Conservation (phyloP, 2,329 filamentous ascomycete genomes). For the Paraconiothyrium brasiliense region DNA sequence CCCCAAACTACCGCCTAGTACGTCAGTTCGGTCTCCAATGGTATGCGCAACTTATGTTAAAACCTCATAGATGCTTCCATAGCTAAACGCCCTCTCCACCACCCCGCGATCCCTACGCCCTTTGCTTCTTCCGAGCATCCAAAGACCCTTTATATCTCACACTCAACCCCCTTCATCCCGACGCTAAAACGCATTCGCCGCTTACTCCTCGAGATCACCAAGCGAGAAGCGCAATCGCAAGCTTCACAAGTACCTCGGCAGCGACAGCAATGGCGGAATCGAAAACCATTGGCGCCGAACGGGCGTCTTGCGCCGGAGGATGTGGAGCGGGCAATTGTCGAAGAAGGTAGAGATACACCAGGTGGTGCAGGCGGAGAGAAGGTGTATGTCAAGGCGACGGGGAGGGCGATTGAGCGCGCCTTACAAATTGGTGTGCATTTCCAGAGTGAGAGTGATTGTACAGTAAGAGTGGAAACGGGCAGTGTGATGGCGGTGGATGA, state of each 20-base stretch:
- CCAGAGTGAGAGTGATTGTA: constrained; percentile 66
- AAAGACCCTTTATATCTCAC: constrained; percentile 73
- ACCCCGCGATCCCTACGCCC: constrained; percentile 63
- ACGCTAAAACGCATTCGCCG: constrained; percentile 72
- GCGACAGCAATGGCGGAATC: constrained; percentile 1
- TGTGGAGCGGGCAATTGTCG: constrained; percentile 41
- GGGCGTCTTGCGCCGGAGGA: constrained; percentile 40
- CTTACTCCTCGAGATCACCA: constrained; percentile 66
- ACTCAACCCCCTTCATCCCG: constrained; percentile 73
- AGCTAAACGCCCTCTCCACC: constrained; percentile 67
- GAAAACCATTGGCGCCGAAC: constrained; percentile 25
- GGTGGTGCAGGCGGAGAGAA: constrained; percentile 51
- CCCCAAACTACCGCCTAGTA: constrained; percentile 36
- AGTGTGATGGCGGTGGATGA: constrained; percentile 75
- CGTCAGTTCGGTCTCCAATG: constrained; percentile 8
- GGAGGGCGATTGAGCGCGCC: constrained; percentile 71
- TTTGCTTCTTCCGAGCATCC: constrained; percentile 59
- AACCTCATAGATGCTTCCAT: constrained; percentile 56
- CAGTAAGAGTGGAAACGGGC: constrained; percentile 68
- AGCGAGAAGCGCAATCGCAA: constrained; percentile 56
- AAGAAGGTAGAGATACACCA: constrained; percentile 27
- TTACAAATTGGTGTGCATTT: constrained; percentile 72
- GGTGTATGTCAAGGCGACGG: constrained; percentile 71
- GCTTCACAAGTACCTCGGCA: constrained; percentile 16
- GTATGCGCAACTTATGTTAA: constrained; percentile 12